Percentiles rank a stretch among this genome's conserved stretches.
These are phyloP conservation scores for Mucor irregularis DNA, from an alignment of 371 early-diverging fungal genomes.

Conservation along the genomic window DNA sequence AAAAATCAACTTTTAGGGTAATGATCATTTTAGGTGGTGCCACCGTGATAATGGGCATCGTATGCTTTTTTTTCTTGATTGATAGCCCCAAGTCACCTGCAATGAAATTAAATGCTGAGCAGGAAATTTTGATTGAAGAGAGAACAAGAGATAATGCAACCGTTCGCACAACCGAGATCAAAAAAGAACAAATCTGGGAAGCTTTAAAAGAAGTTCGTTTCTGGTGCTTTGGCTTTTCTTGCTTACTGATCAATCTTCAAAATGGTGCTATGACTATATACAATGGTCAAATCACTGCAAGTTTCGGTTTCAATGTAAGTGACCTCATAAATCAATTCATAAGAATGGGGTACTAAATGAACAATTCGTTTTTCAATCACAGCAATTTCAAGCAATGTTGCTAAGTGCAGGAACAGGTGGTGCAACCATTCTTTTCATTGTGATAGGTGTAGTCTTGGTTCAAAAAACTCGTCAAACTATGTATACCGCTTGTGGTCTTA, in stretches of 20 bases:
- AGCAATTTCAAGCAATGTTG: conserved; percentile 23
- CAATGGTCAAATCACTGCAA: conserved; percentile 29
- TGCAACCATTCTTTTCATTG: conserved; percentile 14
- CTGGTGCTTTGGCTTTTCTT: conserved; percentile 30
- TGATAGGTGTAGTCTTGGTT: conserved; percentile 8
- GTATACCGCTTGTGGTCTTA: conserved; percentile 19
- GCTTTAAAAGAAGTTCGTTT: conserved; percentile 32
- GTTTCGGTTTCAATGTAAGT: conserved; percentile 35
- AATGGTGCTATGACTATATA: conserved; percentile 41
- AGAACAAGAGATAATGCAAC: conserved; percentile 34
- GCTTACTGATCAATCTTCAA: conserved; percentile 32
- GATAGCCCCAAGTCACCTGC: conserved; percentile 36
- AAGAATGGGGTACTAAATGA: not conserved
- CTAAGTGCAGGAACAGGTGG: conserved; percentile 22
- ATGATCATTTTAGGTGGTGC: conserved; percentile 36
- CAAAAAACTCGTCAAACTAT: conserved; percentile 15
- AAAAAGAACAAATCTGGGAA: conserved; percentile 31
- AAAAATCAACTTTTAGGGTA: conserved; percentile 6
- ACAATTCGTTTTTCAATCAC: not conserved
- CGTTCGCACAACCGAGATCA: conserved; percentile 27
- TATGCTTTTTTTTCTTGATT: conserved; percentile 35
- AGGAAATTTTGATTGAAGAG: conserved; percentile 36
- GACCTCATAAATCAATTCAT: not conserved
- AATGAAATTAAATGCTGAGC: conserved; percentile 32
- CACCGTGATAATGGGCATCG: conserved; percentile 26